These are phyloP conservation scores for Flaveria ramosissima DNA, from an alignment of 129 eudicot species.

Conservation along the genomic window DNA sequence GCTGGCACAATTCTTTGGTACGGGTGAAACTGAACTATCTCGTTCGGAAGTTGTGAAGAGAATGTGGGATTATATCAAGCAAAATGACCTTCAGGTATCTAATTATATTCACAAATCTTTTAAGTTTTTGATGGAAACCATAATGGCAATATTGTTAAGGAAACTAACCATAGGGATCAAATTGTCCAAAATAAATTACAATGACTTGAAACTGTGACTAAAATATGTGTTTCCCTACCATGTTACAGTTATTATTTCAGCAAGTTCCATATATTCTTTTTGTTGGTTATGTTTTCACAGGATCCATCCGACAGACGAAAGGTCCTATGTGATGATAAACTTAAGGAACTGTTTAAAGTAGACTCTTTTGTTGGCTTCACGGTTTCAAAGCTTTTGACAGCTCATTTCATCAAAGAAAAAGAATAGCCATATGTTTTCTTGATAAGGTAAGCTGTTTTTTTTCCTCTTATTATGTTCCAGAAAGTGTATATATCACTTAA, in stretches of 20 bases:
- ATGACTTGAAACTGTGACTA: background rate
- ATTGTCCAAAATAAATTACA: background rate
- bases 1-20: slow-evolving; percentile 46
- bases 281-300: slow-evolving; percentile 38
- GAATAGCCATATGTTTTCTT: slow-evolving; percentile 27
- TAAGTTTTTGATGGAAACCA: background rate
- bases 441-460: slow-evolving; percentile 19
- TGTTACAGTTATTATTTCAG: slow-evolving; percentile 3
- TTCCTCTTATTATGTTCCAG: slow-evolving; percentile 9
- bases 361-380: slow-evolving; percentile 55
- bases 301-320: slow-evolving; percentile 61
- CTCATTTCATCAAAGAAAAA: slow-evolving; percentile 54
- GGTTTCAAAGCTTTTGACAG: slow-evolving; percentile 51
- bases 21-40: slow-evolving; percentile 46
- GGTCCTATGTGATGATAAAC: slow-evolving; percentile 56
- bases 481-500: slow-evolving; percentile 34
- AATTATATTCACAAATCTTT: background rate
- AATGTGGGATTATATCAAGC: slow-evolving; percentile 56
- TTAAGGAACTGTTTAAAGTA: slow-evolving; percentile 53
- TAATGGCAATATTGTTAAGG: too few species aligned
- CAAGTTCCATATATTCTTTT: slow-evolving; percentile 11
- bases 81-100: slow-evolving; percentile 53
- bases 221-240: slow-evolving; percentile 3
- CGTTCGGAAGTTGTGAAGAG: slow-evolving; percentile 52
- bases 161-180: too few species aligned